phyloP scores from a whole-genome alignment of 495 filamentous ascomycete genomes.

The Chaetomium tenue region DNA sequence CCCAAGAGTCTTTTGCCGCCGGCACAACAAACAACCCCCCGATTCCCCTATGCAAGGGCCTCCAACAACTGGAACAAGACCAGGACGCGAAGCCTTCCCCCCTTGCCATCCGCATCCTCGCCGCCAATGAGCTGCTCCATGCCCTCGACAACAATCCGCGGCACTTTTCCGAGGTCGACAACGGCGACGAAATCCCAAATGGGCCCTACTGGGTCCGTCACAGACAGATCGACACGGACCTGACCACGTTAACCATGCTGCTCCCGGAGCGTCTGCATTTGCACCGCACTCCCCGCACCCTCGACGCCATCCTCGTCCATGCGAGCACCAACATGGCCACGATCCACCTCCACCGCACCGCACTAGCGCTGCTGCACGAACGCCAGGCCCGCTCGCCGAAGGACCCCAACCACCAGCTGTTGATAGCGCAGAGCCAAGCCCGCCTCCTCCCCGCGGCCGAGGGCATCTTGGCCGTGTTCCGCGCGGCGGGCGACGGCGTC shows the following conservation, averaged over 20 bases:
- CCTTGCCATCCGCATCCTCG: neutral
- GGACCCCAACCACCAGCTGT: no score
- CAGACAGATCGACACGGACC: neutral
- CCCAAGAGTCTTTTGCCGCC: neutral
- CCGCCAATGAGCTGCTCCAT: neutral
- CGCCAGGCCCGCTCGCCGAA: no score
- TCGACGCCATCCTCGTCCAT: constrained; percentile 3
- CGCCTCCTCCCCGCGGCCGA: neutral
- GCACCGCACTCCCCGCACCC: neutral
- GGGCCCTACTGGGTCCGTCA: neutral
- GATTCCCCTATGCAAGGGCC: neutral
- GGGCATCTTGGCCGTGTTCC: neutral
- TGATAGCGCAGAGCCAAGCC: neutral
- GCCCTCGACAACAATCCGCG: neutral
- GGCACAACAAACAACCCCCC: neutral
- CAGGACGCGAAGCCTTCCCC: neutral
- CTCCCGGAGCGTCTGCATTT: neutral
- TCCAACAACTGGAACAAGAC: neutral
- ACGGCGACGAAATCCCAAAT: neutral
- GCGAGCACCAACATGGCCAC: constrained; percentile 1
- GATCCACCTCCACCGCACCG: neutral
- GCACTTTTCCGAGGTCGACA: neutral
- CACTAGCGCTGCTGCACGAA: neutral
- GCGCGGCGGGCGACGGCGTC: neutral
- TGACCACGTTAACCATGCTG: neutral